A percentile compares a stretch with the other conserved stretches of the same genome.
phyloP scores from a whole-genome alignment of 306 rosid species.

The Sophora flavescens region DNA sequence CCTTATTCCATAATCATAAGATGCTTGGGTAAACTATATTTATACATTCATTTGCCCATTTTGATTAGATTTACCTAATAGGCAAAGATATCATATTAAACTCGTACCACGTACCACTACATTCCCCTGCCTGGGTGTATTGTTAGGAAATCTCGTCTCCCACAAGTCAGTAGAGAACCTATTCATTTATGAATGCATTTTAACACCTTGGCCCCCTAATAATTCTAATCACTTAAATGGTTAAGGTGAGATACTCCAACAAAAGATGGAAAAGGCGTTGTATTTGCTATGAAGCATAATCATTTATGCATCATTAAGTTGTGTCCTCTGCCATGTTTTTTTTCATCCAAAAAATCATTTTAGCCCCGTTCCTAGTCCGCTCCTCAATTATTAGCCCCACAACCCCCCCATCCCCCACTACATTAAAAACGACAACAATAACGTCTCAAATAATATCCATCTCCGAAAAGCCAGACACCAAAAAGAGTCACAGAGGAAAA shows the following conservation, averaged over 20 bases:
- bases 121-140: not conserved
- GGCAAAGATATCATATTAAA: not conserved
- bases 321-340: constrained; percentile 37
- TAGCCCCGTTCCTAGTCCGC: constrained; percentile 34
- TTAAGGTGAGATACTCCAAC: constrained; percentile 22
- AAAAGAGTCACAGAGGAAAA: not conserved
- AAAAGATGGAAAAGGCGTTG: constrained; percentile 22
- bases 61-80: not conserved
- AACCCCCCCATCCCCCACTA: not conserved
- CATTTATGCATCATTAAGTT: constrained; percentile 50
- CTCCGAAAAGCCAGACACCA: not conserved
- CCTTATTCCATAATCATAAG: not conserved
- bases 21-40: not conserved
- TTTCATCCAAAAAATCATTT: constrained; percentile 40
- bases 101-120: not conserved
- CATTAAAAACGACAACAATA: constrained; percentile 27
- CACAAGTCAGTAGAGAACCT: not conserved
- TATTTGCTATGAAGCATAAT: constrained; percentile 44
- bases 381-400: constrained; percentile 42
- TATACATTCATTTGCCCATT: not conserved
- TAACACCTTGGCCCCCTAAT: constrained; percentile 32
- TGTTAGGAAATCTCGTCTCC: constrained; percentile 7
- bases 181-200: constrained; percentile 34
- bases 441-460: not conserved
- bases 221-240: constrained; percentile 8